Percentiles rank a stretch among this genome's conserved stretches.
Conservation (phyloP, 1,284 basidiomycete species). For the Takashimella koratensis region DNA sequence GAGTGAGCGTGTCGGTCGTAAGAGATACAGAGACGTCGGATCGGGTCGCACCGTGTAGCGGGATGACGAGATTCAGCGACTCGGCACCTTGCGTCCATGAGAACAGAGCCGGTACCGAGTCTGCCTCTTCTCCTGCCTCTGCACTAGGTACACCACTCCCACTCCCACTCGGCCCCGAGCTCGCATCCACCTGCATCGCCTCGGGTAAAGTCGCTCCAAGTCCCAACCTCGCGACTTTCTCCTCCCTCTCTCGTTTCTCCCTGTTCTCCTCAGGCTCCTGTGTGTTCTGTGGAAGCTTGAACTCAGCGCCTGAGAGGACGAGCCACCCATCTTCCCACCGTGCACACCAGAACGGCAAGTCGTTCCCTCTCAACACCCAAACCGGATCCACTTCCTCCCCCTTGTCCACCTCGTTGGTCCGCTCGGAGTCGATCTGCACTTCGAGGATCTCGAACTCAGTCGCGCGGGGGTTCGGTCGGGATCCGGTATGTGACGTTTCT, state of each 20-base stretch:
- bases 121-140: not conserved
- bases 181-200: constrained; percentile 4
- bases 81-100: constrained; percentile 87
- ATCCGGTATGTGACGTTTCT: not conserved
- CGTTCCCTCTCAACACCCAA: constrained; percentile 67
- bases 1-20: constrained; percentile 59
- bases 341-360: constrained; percentile 58
- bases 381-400: constrained; percentile 48
- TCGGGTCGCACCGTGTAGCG: constrained; percentile 67
- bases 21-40: constrained; percentile 65
- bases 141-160: constrained; percentile 34
- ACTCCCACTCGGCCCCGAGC: not conserved
- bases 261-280: constrained; percentile 16
- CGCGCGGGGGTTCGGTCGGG: constrained; percentile 4
- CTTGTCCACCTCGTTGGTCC: constrained; percentile 16
- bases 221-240: constrained; percentile 21
- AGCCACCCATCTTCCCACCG: constrained; percentile 38
- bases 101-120: constrained; percentile 59
- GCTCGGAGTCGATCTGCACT: constrained; percentile 20
- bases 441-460: constrained; percentile 37
- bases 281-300: not conserved
- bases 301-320: constrained; percentile 30
- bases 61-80: constrained; percentile 74
- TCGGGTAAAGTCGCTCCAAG: constrained; percentile 27
- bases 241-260: constrained; percentile 17